A percentile compares a stretch with the other conserved stretches of the same genome.
These are phyloP conservation scores for Recurvomyces mirabilis DNA, from an alignment of 495 filamentous ascomycete genomes.

Conservation along the genomic window DNA sequence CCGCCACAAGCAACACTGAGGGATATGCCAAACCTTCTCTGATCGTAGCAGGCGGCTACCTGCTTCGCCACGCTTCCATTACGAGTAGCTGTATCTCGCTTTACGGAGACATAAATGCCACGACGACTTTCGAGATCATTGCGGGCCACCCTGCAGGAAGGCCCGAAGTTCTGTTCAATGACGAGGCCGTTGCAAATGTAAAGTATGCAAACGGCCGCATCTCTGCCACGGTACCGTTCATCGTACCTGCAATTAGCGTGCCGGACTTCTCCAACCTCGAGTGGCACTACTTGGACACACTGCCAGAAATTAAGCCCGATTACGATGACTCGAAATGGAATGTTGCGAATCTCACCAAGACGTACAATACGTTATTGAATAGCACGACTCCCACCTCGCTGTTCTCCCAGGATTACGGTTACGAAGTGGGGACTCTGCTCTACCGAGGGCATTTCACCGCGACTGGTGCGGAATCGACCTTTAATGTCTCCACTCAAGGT, in stretches of 20 bases:
- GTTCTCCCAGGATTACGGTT: conserved; percentile 64
- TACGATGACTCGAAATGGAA: conserved; percentile 64
- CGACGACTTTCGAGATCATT: conserved; percentile 55
- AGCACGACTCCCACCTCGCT: conserved; percentile 53
- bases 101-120: conserved; percentile 60
- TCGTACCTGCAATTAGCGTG: conserved; percentile 40
- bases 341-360: conserved; percentile 40
- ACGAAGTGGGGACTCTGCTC: conserved; percentile 53
- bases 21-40: conserved; percentile 30
- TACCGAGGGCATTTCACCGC: conserved; percentile 65
- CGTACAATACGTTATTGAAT: conserved; percentile 45
- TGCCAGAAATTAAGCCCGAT: conserved; percentile 52
- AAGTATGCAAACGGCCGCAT: conserved; percentile 43
- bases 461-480: conserved; percentile 45
- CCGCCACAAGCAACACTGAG: conserved; percentile 28
- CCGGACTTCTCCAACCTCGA: conserved; percentile 45
- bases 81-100: conserved; percentile 43
- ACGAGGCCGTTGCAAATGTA: conserved; percentile 30
- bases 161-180: conserved; percentile 51
- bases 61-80: conserved; percentile 53
- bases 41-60: conserved; percentile 63
- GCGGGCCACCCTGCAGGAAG: conserved; percentile 37
- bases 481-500: conserved; percentile 51
- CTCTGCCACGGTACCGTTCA: conserved; percentile 39
- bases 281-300: conserved; percentile 60